phyloP scores from a whole-genome alignment of 805 yeast genomes.

The Candida chilensis region DNA sequence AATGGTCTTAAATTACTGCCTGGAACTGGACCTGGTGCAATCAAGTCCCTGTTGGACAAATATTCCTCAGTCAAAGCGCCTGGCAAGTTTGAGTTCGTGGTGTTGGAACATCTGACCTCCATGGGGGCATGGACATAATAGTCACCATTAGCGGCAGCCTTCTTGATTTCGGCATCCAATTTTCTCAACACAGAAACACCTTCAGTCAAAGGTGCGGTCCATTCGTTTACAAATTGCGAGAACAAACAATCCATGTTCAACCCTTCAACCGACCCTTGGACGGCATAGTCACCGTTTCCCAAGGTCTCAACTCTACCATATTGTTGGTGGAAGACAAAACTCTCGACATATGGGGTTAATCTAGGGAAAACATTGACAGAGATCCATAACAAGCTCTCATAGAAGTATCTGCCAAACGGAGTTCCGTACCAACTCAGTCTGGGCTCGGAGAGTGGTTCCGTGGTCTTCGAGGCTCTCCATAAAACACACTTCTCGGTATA shows the following conservation, averaged over 20 bases:
- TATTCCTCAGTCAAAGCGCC: slow-evolving; percentile 35
- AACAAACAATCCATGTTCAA: slow-evolving; percentile 93
- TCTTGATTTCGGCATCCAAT: slow-evolving; percentile 51
- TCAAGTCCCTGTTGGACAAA: slow-evolving; percentile 37
- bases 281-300: slow-evolving; percentile 51
- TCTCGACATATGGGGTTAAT: slow-evolving; percentile 78
- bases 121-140: slow-evolving; percentile 92
- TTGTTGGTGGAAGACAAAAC: slow-evolving; percentile 77
- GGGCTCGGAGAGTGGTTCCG: slow-evolving; percentile 53
- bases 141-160: slow-evolving; percentile 50
- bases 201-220: slow-evolving; percentile 85
- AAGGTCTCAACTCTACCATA: slow-evolving; percentile 68
- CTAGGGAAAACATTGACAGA: slow-evolving; percentile 67
- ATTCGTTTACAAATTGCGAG: slow-evolving; percentile 90
- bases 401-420: slow-evolving; percentile 64
- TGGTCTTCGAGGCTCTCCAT: slow-evolving; percentile 83
- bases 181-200: slow-evolving; percentile 66
- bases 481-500: slow-evolving; percentile 77
- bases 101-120: slow-evolving; percentile 89
- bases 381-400: slow-evolving; percentile 71
- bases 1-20: slow-evolving; percentile 81
- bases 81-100: slow-evolving; percentile 39
- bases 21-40: slow-evolving; percentile 68
- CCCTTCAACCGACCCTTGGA: slow-evolving; percentile 77
- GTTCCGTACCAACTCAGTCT: slow-evolving; percentile 84